These are phyloP conservation scores for Syncephalastrum monosporum DNA, from an alignment of 371 early-diverging fungal species.

Conservation along the genomic window DNA sequence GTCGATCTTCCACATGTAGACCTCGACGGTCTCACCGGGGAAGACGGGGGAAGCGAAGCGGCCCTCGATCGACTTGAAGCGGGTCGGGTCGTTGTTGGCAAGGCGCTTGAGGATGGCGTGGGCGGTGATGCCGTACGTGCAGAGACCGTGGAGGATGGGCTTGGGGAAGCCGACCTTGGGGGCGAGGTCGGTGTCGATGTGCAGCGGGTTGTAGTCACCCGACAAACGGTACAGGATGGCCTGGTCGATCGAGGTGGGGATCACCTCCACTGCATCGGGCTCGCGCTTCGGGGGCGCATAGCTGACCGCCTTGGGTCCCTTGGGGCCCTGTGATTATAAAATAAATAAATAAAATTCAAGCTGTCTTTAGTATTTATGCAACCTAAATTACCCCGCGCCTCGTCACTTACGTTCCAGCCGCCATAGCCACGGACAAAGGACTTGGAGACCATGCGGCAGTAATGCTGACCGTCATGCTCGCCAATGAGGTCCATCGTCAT, in stretches of 20 bases:
- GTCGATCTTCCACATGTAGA: constrained; percentile 66
- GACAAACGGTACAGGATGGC: constrained; percentile 69
- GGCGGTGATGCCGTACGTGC: constrained; percentile 61
- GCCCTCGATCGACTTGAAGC: constrained; percentile 61
- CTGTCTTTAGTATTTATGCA: neutral
- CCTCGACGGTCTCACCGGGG: constrained; percentile 63
- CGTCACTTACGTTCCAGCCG: constrained; percentile 48
- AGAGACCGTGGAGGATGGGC: constrained; percentile 71
- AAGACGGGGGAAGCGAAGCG: constrained; percentile 70
- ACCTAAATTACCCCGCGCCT: neutral
- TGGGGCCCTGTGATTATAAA: constrained; percentile 35
- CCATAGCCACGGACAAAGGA: constrained; percentile 59
- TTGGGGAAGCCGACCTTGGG: constrained; percentile 62
- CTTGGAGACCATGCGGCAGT: constrained; percentile 40
- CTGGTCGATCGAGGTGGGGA: constrained; percentile 45
- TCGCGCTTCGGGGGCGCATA: constrained; percentile 47
- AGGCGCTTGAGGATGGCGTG: constrained; percentile 56
- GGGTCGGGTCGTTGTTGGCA: constrained; percentile 47
- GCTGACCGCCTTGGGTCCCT: constrained; percentile 43
- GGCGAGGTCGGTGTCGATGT: constrained; percentile 61
- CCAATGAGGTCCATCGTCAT: constrained; percentile 52
- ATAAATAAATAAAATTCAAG: constrained; percentile 7
- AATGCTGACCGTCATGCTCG: constrained; percentile 48
- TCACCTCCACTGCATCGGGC: constrained; percentile 51
- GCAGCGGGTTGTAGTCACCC: constrained; percentile 71